Evolutionary conservation across 768 basidiomycete genomes (phyloP), one percentile per base, ranked within the genome.

Genomic region (Boletus fagicola): DNA sequence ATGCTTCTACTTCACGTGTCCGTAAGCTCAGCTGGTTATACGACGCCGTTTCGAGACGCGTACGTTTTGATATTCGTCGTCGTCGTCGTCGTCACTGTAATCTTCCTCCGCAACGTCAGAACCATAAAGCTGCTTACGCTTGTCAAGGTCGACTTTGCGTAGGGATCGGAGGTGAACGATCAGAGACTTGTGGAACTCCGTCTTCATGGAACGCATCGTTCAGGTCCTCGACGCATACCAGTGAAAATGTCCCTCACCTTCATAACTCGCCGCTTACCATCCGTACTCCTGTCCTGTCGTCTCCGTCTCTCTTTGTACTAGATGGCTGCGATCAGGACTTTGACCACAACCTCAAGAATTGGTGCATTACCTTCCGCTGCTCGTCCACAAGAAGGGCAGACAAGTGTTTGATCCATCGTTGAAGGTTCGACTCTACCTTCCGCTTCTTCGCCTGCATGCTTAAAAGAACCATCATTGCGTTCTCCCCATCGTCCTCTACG

Each of bases 361-460:
- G 28, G 20, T 38, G 10, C 7, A n/a, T 50, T 54, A 88, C 89
- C 81, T 89, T 90, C 60, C 80, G 80, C 59, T 86, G 84, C 65
- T 92, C 89, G 33, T 80, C 78, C 66, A 83, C 86, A 22, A 83
- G 72, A 43, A 92, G 70, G 18, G 78, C 74, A 7, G 78, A 74
- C 36, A 92, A 69, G 61, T 88, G 82, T 64, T 82, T 82, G 65
- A 90, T 82, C 89, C 89, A 92, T 44, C 77, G 72, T 62, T 88
- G 85, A 53, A 82, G 64, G 55, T 79, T 75, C 11, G 77, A 74
- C 61, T 81, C 79, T 4, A 71, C 74, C 42, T 70, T 73, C 50
- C 72, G 70, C 60, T 75, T 76, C 53, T 74, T 70, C 28, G 68
- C 66, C 47, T 72, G 68, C 57, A 72, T 59, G 22, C 65, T 71